Evolutionary conservation across 2,329 filamentous ascomycete genomes (phyloP), one percentile per base, ranked within the genome.

Genomic region (Hypoxylon sp.): DNA sequence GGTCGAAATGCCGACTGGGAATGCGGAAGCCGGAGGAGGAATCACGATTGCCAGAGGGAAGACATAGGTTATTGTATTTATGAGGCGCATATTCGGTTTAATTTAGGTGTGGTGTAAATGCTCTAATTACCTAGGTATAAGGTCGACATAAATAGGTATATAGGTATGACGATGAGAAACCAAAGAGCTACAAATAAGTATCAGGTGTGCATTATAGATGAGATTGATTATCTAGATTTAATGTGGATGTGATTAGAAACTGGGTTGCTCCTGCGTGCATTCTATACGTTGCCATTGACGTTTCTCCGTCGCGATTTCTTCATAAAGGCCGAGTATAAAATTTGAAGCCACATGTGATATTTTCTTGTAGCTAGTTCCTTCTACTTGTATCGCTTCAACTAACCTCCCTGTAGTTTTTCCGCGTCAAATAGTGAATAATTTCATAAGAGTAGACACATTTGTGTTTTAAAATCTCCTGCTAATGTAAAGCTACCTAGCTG

Each of bases 341-440:
- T 9, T 43, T 21, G 38, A 43, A 43, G 38, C 2, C 7, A 11
- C 38, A 21, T 21, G 38, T 19, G 38, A 9, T 43, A 43, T 11
- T 30, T 30, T 9, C 28, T 30, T 30, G 23, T 23, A 23, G 5
- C 23, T 23, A 23, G 23, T 5, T 23, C 23, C 23, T 23, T 23
- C 23, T 2, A 23, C 23, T 5, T 2, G 5, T 23, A 23, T 23
- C 23, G 23, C 23, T 23, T 30, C 6, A 30, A 6, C 28, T 30
- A 30, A 30, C 5, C 5, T 30, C 7, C 6, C 28, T 30, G 28
- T 30, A 30, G 28, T 30, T 30, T 30, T 30, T 30, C 45, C 14
- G 45, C 45, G 9, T 48, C 3, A 75, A 78, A 83, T 2, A 80
- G 80, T 3, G 78, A 74, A 76, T 83, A 82, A 74, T 78, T 23